Conservation (phyloP, 805 yeast genomes). For the Kodamaea restingae region DNA sequence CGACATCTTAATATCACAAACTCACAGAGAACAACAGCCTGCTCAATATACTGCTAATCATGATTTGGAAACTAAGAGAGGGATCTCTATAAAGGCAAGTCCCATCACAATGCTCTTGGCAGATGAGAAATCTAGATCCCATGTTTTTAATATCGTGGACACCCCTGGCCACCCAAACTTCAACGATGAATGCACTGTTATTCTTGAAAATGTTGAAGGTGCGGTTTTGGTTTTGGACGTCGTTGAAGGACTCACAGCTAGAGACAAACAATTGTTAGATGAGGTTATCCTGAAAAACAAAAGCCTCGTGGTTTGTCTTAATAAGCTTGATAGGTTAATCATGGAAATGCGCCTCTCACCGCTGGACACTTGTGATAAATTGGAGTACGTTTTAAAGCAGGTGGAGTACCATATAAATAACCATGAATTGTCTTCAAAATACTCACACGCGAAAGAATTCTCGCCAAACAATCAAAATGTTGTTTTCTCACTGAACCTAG, state of each 20-base stretch:
- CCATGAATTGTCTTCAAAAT: conserved; percentile 23
- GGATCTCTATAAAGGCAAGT: conserved; percentile 59
- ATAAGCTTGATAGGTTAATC: conserved; percentile 82
- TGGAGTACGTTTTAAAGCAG: conserved; percentile 56
- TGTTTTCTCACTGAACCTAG: conserved; percentile 65
- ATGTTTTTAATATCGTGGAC: conserved; percentile 64
- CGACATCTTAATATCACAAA: conserved; percentile 62
- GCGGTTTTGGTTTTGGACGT: conserved; percentile 73
- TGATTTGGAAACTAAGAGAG: conserved; percentile 64
- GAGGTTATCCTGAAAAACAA: conserved; percentile 48
- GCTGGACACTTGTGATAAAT: conserved; percentile 64
- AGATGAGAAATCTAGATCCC: conserved; percentile 49
- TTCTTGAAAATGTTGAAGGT: conserved; percentile 60
- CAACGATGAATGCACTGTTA: conserved; percentile 63
- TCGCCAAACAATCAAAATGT: conserved; percentile 69
- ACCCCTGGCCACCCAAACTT: conserved; percentile 93
- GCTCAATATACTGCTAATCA: conserved; percentile 70
- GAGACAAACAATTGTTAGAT: conserved; percentile 47
- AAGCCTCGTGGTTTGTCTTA: conserved; percentile 59
- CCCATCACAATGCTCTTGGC: conserved; percentile 60
- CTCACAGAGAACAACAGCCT: conserved; percentile 49
- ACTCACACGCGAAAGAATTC: conserved; percentile 27
- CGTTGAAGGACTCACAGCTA: conserved; percentile 72
- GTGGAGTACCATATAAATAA: conserved; percentile 52
- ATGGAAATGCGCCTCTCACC: conserved; percentile 77